Percentiles rank a stretch among this genome's conserved stretches.
Evolutionary conservation across 306 rosid genomes (phyloP).

Genomic region (Vicia villosa): DNA sequence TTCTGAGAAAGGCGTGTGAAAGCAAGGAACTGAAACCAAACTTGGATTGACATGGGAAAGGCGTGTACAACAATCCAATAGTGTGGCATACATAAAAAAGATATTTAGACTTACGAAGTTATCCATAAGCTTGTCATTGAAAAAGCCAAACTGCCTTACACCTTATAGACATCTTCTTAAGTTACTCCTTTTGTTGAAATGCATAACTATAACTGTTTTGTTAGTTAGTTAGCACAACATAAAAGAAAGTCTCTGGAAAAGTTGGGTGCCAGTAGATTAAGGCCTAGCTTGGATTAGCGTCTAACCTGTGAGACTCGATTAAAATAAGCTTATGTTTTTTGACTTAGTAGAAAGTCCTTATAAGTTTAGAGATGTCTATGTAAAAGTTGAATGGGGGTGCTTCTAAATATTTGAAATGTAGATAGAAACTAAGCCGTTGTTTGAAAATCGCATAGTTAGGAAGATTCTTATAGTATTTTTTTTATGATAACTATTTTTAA

Average conservation of each 20-base stretch:
- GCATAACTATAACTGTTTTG: background rate
- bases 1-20: too few relatives aligned
- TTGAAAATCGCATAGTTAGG: background rate
- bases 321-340: background rate
- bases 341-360: background rate
- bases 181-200: constrained; percentile 13
- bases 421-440: background rate
- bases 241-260: constrained; percentile 1
- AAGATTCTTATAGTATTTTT: background rate
- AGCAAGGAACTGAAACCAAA: background rate
- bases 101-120: background rate
- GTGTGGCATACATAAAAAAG: background rate
- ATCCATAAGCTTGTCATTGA: constrained; percentile 13
- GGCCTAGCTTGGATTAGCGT: background rate
- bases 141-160: background rate
- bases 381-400: background rate
- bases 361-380: background rate
- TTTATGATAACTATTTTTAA: background rate
- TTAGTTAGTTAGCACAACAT: background rate
- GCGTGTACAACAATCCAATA: background rate
- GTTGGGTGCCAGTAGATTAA: background rate
- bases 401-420: background rate
- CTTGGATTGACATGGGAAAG: background rate
- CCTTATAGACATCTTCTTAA: background rate
- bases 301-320: background rate